Percentiles rank a stretch among this genome's conserved stretches.
phyloP scores from a whole-genome alignment of 805 yeast genomes.

The Wickerhamomyces mucosus region DNA sequence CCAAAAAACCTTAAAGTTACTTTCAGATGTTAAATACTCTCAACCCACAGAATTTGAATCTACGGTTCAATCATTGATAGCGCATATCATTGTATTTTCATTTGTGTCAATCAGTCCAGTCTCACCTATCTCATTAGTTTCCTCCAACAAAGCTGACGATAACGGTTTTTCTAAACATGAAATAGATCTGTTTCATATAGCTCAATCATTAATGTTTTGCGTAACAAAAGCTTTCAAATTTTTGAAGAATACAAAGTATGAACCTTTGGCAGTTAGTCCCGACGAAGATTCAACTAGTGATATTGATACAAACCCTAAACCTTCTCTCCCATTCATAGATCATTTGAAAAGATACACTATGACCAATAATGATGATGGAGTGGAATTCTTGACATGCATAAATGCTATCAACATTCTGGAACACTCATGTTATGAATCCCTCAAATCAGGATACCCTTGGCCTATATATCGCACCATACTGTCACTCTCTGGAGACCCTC shows the following conservation, averaged over 20 bases:
- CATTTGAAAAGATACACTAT: constrained; percentile 10
- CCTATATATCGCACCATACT: constrained; percentile 12
- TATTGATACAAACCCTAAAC: constrained; percentile 3
- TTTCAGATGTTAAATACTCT: too few relatives aligned
- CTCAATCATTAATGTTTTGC: constrained; percentile 5
- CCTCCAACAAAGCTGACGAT: too few relatives aligned
- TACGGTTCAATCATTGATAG: constrained; percentile 11
- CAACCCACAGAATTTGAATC: too few relatives aligned
- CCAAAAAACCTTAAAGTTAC: constrained; percentile 6
- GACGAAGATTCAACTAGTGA: constrained; percentile 6
- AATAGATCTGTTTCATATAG: constrained; percentile 11
- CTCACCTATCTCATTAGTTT: constrained; percentile 6
- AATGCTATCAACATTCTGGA: too few relatives aligned
- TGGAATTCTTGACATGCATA: too few relatives aligned
- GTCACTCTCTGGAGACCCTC: constrained; percentile 3
- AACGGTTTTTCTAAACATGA: too few relatives aligned
- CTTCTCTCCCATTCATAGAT: constrained; percentile 9
- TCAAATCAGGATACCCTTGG: constrained; percentile 12
- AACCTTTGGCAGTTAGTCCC: constrained; percentile 6
- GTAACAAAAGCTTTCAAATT: constrained; percentile 2
- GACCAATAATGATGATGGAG: too few relatives aligned
- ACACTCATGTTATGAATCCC: constrained; percentile 11
- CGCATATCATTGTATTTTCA: constrained; percentile 13
- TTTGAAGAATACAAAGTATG: constrained; percentile 7
- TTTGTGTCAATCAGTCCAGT: constrained; percentile 15